Evolutionary conservation across 169 alveolate genomes (phyloP).

Genomic region (Neospora caninum): DNA sequence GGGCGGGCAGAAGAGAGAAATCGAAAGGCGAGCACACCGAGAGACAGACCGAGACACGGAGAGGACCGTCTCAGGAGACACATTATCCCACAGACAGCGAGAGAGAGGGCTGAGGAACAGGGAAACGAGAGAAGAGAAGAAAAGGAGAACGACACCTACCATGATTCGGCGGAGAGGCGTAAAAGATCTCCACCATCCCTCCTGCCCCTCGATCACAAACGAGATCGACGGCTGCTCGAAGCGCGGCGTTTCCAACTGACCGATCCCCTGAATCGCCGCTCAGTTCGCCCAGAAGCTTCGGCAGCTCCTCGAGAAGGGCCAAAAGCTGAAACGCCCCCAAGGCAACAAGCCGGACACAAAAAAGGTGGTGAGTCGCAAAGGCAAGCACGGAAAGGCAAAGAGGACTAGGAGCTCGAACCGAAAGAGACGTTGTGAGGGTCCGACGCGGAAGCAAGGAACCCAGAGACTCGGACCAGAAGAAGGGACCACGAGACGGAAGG

Average conservation of each 20-base stretch:
- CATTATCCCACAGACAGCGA: no score
- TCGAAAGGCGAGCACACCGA: no score
- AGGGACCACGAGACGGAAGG: neutral
- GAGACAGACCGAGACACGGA: no score
- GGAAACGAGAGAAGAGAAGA: neutral
- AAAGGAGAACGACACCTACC: slow-evolving; percentile 2
- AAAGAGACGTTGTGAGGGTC: no score
- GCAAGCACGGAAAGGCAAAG: neutral
- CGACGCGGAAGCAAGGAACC: no score
- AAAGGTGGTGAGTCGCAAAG: neutral
- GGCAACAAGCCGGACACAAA: neutral
- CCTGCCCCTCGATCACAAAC: slow-evolving; percentile 65
- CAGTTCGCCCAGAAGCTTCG: neutral
- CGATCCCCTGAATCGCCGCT: neutral
- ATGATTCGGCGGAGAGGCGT: slow-evolving; percentile 46
- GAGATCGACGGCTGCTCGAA: slow-evolving; percentile 59
- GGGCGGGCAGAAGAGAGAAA: no score
- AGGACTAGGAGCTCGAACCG: neutral
- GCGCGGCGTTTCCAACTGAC: slow-evolving; percentile 28
- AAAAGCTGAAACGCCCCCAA: neutral
- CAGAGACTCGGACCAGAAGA: no score
- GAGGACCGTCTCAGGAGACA: no score
- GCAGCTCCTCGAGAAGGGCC: neutral
- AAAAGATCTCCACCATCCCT: slow-evolving; percentile 65
- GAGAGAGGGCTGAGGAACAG: no score